phyloP scores from a whole-genome alignment of 768 basidiomycete genomes.

The Vararia minispora region DNA sequence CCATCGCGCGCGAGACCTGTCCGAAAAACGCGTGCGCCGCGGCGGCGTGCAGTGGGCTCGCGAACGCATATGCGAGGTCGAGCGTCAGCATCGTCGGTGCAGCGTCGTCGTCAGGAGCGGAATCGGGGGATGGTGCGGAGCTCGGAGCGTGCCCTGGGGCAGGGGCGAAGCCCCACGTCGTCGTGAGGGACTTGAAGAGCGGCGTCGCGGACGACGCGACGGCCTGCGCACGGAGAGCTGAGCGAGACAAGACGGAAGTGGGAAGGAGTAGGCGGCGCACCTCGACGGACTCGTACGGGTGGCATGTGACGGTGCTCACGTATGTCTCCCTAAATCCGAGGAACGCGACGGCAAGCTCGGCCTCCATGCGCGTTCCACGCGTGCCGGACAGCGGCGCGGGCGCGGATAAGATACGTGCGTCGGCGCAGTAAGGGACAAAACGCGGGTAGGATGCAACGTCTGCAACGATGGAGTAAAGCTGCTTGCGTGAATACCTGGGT shows the following conservation, averaged over 20 bases:
- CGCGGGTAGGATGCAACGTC: slow-evolving; percentile 77
- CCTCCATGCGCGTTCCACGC: slow-evolving; percentile 47
- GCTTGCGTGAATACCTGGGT: slow-evolving; percentile 58
- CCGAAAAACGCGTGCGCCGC: slow-evolving; percentile 82
- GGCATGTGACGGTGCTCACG: slow-evolving; percentile 72
- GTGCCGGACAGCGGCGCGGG: slow-evolving; percentile 19
- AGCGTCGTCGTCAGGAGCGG: slow-evolving; percentile 12
- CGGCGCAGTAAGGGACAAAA: slow-evolving; percentile 85
- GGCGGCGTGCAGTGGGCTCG: slow-evolving; percentile 75
- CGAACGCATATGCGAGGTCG: slow-evolving; percentile 78
- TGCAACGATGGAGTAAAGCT: slow-evolving; percentile 80
- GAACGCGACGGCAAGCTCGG: slow-evolving; percentile 84
- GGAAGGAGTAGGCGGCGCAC: slow-evolving; percentile 30
- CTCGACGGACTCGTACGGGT: slow-evolving; percentile 68
- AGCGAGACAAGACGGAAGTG: slow-evolving; percentile 6
- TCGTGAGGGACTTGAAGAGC: slow-evolving; percentile 61
- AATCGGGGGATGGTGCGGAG: neutral
- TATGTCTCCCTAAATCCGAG: slow-evolving; percentile 82
- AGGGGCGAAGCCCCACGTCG: slow-evolving; percentile 66
- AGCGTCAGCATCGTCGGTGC: slow-evolving; percentile 74
- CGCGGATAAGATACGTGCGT: slow-evolving; percentile 47
- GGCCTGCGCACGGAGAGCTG: slow-evolving; percentile 34
- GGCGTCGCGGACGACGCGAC: slow-evolving; percentile 60
- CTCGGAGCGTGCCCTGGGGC: slow-evolving; percentile 9
- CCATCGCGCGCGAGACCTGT: slow-evolving; percentile 80